Evolutionary conservation across 2,329 filamentous ascomycete genomes (phyloP), one percentile per base, ranked within the genome.

Genomic region (Paramyrothecium roridum): DNA sequence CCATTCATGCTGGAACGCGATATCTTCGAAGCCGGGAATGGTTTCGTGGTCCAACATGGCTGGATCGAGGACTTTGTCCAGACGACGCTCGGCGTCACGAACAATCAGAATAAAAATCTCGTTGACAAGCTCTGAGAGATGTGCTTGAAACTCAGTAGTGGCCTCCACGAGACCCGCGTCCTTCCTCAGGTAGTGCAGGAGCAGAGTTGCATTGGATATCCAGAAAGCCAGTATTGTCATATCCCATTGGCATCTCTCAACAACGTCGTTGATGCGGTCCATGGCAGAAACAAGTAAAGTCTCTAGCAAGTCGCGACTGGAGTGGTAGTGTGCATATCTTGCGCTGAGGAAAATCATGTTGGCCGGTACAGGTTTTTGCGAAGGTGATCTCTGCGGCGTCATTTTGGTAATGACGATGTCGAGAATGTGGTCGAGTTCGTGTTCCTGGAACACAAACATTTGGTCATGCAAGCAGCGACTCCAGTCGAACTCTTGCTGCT

Each of bases 151-250:
- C 62, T 95, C 88, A 1, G 87, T 83, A 0, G 93, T 98, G 10
- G 89, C 87, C 66, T 88, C 83, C 8, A 93, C 82, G 19, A 98
- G 76, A 0, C 91, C 93, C 7, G 83, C 76, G 64, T 99, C 95
- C 73, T 99, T 99, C 70, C 96, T 97, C 53, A 99, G 79, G 69
- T 99, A 99, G 72, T 99, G 93, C 53, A 98, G 78, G n/a, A 99
- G 77, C 43, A 99, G 76, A 0, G 95, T 99, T 10, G 91, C 92
- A 70, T 99, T 99, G 2, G 95, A 98, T 66, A 97, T 92, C 95
- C 95, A 99, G 69, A 99, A 99, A 2, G 95, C 95, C 40, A 99
- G 79, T 62, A 99, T 96, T 0, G 95, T 99, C 95, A 99, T 99
- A 69, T 99, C 95, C 95, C 95, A 98, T 69, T 99, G 95, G 67